Evolutionary conservation across 2,329 filamentous ascomycete genomes (phyloP), one percentile per base, ranked within the genome.

Genomic region (Cryphonectria radicalis): DNA sequence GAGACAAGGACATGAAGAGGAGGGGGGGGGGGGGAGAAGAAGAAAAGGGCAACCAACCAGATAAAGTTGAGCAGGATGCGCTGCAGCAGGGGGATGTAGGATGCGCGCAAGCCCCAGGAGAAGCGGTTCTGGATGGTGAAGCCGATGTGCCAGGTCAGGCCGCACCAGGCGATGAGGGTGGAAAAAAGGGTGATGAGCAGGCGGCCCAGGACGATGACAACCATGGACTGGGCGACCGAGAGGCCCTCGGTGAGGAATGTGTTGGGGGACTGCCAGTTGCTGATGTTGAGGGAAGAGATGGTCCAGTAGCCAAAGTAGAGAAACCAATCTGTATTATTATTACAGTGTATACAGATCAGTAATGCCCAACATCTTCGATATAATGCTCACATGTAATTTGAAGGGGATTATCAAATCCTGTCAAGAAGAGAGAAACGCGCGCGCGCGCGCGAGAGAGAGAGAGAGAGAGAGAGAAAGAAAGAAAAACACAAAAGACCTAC

Each of bases 31-130:
- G 10, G 6, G 37, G 6, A 10, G 37, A 4, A 4, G 37, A 37
- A 4, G 7, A 37, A 37, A 10, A 10, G 7, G 37, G 37, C 1
- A 37, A 8, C 37, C 37, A 37, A 37, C 84, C 84, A 86, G 62
- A 86, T 84, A 69, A 86, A 85, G 74, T 85, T 86, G 11, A 86
- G 78, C 65, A 86, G 65, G 25, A 84, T 81, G 2, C 85, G 81
- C 74, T 86, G 84, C 8, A 83, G 72, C 22, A 86, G 76, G 0
- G 84, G 84, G 43, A 86, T 83, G 67, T 85, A 87, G 63, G 82
- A 84, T 1, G 80, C 84, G 42, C 82, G 79, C 76, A 86, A 75
- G 4, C 85, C 85, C 84, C 85, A 87, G 10, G 82, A 83, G 73
- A 80, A 85, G 7, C 85, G 79, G 73, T 84, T 86, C 74, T 86